These are phyloP conservation scores for Kokia cookei DNA, from an alignment of 441 rosid genomes.

Conservation along the genomic window DNA sequence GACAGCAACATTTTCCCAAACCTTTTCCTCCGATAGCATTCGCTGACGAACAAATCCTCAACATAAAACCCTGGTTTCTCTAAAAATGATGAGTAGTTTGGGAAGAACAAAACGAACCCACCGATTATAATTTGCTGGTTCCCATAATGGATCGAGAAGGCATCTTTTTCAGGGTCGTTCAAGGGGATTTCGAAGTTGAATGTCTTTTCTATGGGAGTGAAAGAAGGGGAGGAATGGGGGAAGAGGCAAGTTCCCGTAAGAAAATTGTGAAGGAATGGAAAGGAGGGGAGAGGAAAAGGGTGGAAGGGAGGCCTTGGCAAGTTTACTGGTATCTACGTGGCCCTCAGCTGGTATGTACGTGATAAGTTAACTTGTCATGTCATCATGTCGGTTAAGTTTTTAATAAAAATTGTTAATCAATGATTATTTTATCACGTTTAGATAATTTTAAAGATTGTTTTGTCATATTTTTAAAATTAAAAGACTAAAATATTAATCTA, in stretches of 20 bases:
- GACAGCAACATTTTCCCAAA: constrained; percentile 59
- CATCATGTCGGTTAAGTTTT: accelerated
- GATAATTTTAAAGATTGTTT: too few species aligned
- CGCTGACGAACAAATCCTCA: constrained; percentile 76
- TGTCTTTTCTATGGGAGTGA: constrained; percentile 22
- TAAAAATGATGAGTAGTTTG: constrained; percentile 60
- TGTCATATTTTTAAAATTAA: too few species aligned
- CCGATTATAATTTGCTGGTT: constrained; percentile 40
- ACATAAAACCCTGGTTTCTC: constrained; percentile 71
- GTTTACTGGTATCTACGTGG: too few species aligned
- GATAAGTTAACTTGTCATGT: too few species aligned
- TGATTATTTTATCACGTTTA: too few species aligned
- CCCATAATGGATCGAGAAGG: constrained; percentile 27
- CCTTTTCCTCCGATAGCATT: constrained; percentile 71
- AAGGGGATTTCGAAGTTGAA: constrained; percentile 47
- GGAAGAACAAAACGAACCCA: constrained; percentile 81
- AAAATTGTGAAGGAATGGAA: constrained; percentile 57
- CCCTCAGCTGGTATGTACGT: too few species aligned
- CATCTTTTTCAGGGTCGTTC: constrained; percentile 41
- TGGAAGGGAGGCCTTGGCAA: too few species aligned
- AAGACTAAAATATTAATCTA: too few species aligned
- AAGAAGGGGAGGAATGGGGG: background rate
- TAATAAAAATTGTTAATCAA: too few species aligned
- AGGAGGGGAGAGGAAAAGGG: too few species aligned
- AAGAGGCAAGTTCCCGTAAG: constrained; percentile 45